Evolutionary conservation across 768 basidiomycete species (phyloP), one percentile per base, ranked within the genome.

Genomic region (Mycena crocata): DNA sequence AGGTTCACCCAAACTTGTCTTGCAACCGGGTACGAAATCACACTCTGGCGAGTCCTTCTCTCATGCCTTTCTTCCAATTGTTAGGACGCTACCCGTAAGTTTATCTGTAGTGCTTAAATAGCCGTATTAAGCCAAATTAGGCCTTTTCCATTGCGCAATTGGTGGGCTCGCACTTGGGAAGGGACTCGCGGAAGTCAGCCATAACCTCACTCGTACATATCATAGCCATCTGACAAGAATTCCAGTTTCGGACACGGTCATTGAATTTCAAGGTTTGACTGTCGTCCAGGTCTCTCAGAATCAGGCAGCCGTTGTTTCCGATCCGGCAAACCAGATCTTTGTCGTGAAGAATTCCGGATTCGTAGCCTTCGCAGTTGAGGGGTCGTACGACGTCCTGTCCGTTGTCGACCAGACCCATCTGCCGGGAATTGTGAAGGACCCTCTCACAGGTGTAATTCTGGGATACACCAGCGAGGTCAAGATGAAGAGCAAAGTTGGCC

Each of bases 231-330:
- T 55, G 32, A 50, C 54, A 40, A 24, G 68, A 6, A n/a, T 55
- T 26, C 44, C 37, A 93, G 92, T 94, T 48, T 93, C 93, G 14
- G 93, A 94, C 71, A 90, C 93, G 1, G 91, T 93, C 26, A 90
- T 94, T 50, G 88, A 90, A 68, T 94, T 94, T 75, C 84, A 89
- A 52, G 93, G 93, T 54, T 79, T 95, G 65, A 93, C 91, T 0
- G 84, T 92, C n/a, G 93, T 95, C 0, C 93, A 95, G 73, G 94
- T 94, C 24, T 92, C 92, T 0, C 93, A 94, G 81, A 95, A 95
- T 73, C 89, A 90, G 73, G 91, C 91, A 3, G 92, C 93, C 0
- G 90, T 93, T 32, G 82, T 93, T 45, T 93, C 91, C 0, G 92
- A 93, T 72, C 92, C 91, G 49, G 83, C 84, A 76, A 90, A 90